Percentiles rank a stretch among this genome's conserved stretches.
These are phyloP conservation scores for Arachis monticola DNA, from an alignment of 331 rosid species.

Conservation along the genomic window DNA sequence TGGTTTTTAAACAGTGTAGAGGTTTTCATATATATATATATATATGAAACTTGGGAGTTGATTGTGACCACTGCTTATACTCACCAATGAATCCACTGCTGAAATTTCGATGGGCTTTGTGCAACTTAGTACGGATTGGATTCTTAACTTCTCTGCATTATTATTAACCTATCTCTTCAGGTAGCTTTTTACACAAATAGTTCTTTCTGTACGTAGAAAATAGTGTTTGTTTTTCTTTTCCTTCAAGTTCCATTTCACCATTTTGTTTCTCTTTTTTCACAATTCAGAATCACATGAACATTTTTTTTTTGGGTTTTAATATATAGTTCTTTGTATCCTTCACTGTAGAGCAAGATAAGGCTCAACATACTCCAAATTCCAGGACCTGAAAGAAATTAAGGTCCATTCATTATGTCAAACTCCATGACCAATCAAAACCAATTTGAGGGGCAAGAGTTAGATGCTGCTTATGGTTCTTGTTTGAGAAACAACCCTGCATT, in stretches of 20 bases:
- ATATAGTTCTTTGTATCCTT: slow-evolving; percentile 21
- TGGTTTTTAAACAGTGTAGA: slow-evolving; percentile 6
- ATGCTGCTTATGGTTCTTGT: slow-evolving; percentile 61
- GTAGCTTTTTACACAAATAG: neutral
- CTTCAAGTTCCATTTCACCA: no score
- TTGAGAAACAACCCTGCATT: slow-evolving; percentile 40
- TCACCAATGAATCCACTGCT: slow-evolving; percentile 41
- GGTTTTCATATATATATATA: slow-evolving; percentile 1
- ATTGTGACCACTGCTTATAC: slow-evolving; percentile 50
- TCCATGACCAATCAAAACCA: slow-evolving; percentile 60
- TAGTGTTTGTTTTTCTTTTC: no score
- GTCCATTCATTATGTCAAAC: slow-evolving; percentile 53
- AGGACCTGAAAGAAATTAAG: slow-evolving; percentile 29
- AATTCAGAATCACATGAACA: slow-evolving; percentile 9
- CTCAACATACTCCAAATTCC: slow-evolving; percentile 48
- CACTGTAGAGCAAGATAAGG: slow-evolving; percentile 42
- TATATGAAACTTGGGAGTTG: slow-evolving; percentile 41
- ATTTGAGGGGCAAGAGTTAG: slow-evolving; percentile 58
- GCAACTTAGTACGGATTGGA: slow-evolving; percentile 45
- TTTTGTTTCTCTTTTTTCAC: slow-evolving; percentile 26
- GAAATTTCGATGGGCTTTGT: slow-evolving; percentile 37
- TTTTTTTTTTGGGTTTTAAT: no score
- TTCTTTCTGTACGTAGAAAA: no score
- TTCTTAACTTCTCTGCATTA: slow-evolving; percentile 49
- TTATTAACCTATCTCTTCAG: slow-evolving; percentile 37